Conservation (phyloP, 495 filamentous ascomycete species). For the Tuber magnatum region DNA sequence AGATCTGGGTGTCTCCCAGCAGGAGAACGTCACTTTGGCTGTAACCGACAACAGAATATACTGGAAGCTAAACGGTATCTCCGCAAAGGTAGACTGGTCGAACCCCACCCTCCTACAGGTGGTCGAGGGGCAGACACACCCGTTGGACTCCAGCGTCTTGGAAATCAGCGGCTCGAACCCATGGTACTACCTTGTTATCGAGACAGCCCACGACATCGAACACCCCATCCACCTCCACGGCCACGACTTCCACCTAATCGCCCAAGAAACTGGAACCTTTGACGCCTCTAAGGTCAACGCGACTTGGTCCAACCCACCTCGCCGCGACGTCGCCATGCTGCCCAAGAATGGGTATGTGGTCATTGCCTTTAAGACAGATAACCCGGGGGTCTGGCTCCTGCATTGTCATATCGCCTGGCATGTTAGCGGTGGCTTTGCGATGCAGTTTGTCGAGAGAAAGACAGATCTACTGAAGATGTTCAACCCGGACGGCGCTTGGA, state of each 20-base stretch:
- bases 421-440: slow-evolving; percentile 46
- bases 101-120: slow-evolving; percentile 45
- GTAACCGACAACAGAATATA: slow-evolving; percentile 40
- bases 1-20: slow-evolving; percentile 16
- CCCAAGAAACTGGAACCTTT: slow-evolving; percentile 44
- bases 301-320: slow-evolving; percentile 48
- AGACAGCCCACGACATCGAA: slow-evolving; percentile 24
- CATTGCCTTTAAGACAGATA: slow-evolving; percentile 55
- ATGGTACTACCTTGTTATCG: slow-evolving; percentile 50
- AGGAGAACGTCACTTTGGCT: slow-evolving; percentile 39
- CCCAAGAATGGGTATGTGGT: slow-evolving; percentile 47
- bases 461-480: neutral
- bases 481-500: slow-evolving; percentile 25
- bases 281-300: slow-evolving; percentile 37
- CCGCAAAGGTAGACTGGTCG: slow-evolving; percentile 45
- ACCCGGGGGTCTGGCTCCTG: slow-evolving; percentile 52
- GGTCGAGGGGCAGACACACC: slow-evolving; percentile 40
- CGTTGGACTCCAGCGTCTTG: slow-evolving; percentile 42
- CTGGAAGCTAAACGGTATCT: slow-evolving; percentile 46
- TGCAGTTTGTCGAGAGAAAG: slow-evolving; percentile 48
- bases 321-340: slow-evolving; percentile 55
- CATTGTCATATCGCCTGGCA: slow-evolving; percentile 58
- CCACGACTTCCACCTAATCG: slow-evolving; percentile 54
- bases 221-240: slow-evolving; percentile 55
- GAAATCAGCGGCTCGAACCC: slow-evolving; percentile 42